Evolutionary conservation across 192 early-diverging fungal genomes (phyloP).

Genomic region (Dispira parvispora): DNA sequence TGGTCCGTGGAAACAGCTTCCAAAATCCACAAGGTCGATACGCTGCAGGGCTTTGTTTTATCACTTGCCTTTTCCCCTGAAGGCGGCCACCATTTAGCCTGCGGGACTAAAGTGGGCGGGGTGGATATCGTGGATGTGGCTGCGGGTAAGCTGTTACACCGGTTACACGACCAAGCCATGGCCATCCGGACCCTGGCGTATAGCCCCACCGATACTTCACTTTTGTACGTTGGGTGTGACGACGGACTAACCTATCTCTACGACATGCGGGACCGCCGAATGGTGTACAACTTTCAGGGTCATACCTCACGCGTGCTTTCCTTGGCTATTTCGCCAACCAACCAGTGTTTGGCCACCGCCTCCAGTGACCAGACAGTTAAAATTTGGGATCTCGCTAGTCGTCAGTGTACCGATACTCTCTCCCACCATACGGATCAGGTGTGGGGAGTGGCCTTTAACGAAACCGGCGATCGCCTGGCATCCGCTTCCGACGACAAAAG

Average conservation of each 20-base stretch:
- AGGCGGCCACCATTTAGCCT: constrained; percentile 55
- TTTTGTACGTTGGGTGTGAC: constrained; percentile 58
- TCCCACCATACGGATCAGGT: constrained; percentile 67
- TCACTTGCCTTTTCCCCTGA: constrained; percentile 53
- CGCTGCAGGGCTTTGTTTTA: constrained; percentile 63
- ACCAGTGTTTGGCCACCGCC: constrained; percentile 44
- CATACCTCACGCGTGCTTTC: constrained; percentile 67
- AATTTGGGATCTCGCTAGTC: constrained; percentile 59
- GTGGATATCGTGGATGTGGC: constrained; percentile 54
- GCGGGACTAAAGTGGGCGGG: constrained; percentile 55
- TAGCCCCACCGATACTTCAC: constrained; percentile 41
- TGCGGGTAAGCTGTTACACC: constrained; percentile 43
- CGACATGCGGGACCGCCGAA: constrained; percentile 60
- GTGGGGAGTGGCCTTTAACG: constrained; percentile 69
- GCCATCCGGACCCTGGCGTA: constrained; percentile 58
- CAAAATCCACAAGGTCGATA: constrained; percentile 47
- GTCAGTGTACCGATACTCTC: constrained; percentile 60
- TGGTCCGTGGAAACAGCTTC: constrained; percentile 50
- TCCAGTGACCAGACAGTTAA: constrained; percentile 66
- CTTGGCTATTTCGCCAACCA: constrained; percentile 44
- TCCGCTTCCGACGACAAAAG: constrained; percentile 55
- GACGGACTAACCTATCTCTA: constrained; percentile 64
- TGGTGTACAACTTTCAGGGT: constrained; percentile 52
- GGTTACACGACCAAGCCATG: constrained; percentile 62
- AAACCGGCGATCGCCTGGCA: constrained; percentile 51